Base-by-base conservation (phyloP, 2,329 filamentous ascomycete species). In the Verticillium tricorpus region DNA sequence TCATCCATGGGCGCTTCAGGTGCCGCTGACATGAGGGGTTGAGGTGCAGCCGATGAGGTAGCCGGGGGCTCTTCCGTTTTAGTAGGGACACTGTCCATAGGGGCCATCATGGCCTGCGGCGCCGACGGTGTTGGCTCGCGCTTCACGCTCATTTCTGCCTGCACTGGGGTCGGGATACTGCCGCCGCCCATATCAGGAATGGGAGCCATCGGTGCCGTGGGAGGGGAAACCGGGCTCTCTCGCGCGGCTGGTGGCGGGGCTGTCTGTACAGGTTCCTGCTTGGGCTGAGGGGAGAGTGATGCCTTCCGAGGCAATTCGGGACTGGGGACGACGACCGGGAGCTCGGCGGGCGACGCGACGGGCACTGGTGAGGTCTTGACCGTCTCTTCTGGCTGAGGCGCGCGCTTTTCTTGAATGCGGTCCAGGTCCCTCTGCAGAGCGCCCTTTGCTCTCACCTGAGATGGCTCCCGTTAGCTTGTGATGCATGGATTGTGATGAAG, bases 101-200 rank as follows among this genome's bases (percentile, higher is more conserved):
- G 71, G 6, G 63, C 60, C 64, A 65, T 65, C 60, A 63, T 61
- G 15, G 65, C 64, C 35, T 64, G 62, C 8, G 65, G 63, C 15
- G 61, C 64, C 12, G 63, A 60, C 2, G 64, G 55, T 3, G 60
- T 58, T 15, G 62, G 54, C 35, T 71, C 69, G 15, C 69, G 64
- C 58, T 72, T 72, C 35, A 70, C 60, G 9, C 55, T 52, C 3
- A 62, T 56, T 14, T 67, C 63, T 17, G 63, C 34, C 25, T 68
- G 67, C 7, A 64, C 54, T 6, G 64, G 11, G 11, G 60, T 72
- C 54, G 74, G 67, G 63, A 45, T 45, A 14, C 77, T 77, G 32
- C 74, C 80, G 72, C 83, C 45, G 32, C 81, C 82, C 82, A 85
- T 85, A 65, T 85, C 81, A 2, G 84, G 81, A 64, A 86, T 81